A percentile compares a stretch with the other conserved stretches of the same genome.
Conservation (phyloP, 768 basidiomycete species). For the Phaffia tasmanica region DNA sequence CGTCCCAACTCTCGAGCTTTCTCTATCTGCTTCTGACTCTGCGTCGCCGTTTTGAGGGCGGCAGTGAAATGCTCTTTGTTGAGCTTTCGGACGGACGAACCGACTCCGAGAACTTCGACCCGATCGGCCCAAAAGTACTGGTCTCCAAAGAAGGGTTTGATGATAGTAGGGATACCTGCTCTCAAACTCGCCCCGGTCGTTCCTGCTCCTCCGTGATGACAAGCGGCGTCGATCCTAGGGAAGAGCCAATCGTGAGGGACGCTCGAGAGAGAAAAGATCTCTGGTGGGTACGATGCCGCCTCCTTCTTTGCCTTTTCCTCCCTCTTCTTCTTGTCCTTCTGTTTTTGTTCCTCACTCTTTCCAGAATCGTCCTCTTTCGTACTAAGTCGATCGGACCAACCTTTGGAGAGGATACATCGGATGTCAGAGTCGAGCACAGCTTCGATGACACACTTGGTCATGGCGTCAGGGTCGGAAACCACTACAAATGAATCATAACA, state of each 20-base stretch:
- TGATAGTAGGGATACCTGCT: conserved; percentile 89
- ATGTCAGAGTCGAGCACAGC: conserved; percentile 79
- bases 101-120: conserved; percentile 90
- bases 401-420: conserved; percentile 86
- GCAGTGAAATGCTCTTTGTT: conserved; percentile 66
- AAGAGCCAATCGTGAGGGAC: conserved; percentile 73
- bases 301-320: conserved; percentile 39
- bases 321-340: conserved; percentile 42
- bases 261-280: conserved; percentile 68
- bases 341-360: conserved; percentile 42
- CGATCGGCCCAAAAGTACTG: conserved; percentile 97
- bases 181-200: conserved; percentile 88
- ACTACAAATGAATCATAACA: conserved; percentile 34
- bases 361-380: conserved; percentile 29
- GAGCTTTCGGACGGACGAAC: conserved; percentile 74
- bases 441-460: conserved; percentile 84
- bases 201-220: conserved; percentile 95
- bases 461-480: conserved; percentile 81
- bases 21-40: conserved; percentile 75
- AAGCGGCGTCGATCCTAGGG: conserved; percentile 83
- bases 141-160: conserved; percentile 85
- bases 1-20: conserved; percentile 76
- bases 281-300: conserved; percentile 56
- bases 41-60: conserved; percentile 69
- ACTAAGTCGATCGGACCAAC: conserved; percentile 87